Conservation (phyloP, 495 filamentous ascomycete genomes). For the Tuber magnatum region DNA sequence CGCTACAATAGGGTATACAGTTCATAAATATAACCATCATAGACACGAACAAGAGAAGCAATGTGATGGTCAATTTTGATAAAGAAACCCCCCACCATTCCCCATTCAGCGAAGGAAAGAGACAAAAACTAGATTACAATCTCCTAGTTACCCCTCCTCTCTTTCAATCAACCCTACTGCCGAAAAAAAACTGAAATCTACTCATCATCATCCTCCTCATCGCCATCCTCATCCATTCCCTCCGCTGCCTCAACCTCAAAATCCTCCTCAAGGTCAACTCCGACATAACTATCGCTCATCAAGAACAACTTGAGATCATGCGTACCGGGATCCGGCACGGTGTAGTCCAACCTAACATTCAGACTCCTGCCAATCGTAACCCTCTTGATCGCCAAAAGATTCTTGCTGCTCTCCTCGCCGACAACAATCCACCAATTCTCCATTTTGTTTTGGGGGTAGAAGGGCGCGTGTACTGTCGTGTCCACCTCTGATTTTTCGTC, state of each 20-base stretch:
- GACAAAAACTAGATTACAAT: not conserved
- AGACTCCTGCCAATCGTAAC: conserved; percentile 75
- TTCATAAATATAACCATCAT: not conserved
- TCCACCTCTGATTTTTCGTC: conserved; percentile 63
- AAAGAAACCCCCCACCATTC: not conserved
- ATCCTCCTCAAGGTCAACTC: conserved; percentile 89
- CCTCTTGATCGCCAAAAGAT: conserved; percentile 85
- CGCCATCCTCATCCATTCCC: conserved; percentile 91
- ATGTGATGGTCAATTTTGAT: not conserved
- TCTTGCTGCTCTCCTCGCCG: conserved; percentile 77
- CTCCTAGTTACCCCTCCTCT: not conserved
- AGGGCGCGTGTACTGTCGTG: conserved; percentile 85
- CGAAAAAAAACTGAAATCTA: conserved; percentile 33
- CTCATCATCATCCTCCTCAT: conserved; percentile 70
- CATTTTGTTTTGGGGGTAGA: conserved; percentile 87
- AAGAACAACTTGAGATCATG: conserved; percentile 86
- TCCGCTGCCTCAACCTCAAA: conserved; percentile 81
- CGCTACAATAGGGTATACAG: not conserved
- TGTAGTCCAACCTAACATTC: conserved; percentile 76
- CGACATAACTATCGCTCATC: conserved; percentile 93
- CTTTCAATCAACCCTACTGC: not conserved
- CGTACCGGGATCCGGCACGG: conserved; percentile 73
- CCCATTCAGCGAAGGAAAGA: not conserved
- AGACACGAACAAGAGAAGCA: not conserved
- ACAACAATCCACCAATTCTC: conserved; percentile 98